Percentiles rank a stretch among this genome's conserved stretches.
Conservation (phyloP, 2,329 filamentous ascomycete genomes). For the Dothistroma septosporum region DNA sequence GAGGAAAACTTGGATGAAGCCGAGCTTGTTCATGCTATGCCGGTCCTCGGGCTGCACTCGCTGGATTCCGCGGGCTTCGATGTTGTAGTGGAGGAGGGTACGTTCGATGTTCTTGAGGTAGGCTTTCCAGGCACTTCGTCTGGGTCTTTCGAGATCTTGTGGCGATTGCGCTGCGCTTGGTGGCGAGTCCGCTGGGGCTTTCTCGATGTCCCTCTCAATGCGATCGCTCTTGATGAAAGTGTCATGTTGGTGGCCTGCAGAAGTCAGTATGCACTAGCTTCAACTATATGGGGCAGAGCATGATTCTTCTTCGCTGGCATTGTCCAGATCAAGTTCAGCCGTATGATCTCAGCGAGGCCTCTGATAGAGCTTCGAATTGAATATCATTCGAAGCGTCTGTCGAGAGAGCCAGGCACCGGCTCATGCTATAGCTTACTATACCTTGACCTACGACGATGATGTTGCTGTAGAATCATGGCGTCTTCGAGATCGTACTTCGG, state of each 20-base stretch:
- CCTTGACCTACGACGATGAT: conserved; percentile 16
- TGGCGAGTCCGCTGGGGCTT: background rate
- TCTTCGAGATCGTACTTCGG: conserved; percentile 9
- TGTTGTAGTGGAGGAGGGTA: conserved; percentile 48
- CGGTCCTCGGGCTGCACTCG: conserved; percentile 54
- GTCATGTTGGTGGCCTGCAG: conserved; percentile 32
- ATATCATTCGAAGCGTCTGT: background rate
- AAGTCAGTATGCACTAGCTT: conserved; percentile 31
- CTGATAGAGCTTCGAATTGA: background rate
- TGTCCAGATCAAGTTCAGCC: conserved; percentile 54
- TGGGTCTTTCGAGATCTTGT: background rate
- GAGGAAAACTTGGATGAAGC: conserved; percentile 54
- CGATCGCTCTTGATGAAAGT: conserved; percentile 21
- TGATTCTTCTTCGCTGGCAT: conserved; percentile 51
- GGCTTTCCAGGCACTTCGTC: background rate
- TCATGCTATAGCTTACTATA: conserved; percentile 33
- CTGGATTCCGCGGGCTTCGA: conserved; percentile 59
- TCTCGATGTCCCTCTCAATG: conserved; percentile 12
- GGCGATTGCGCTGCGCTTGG: background rate
- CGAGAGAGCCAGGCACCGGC: conserved; percentile 33
- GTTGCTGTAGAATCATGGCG: conserved; percentile 14
- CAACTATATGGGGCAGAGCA: conserved; percentile 37
- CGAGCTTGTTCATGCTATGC: conserved; percentile 48
- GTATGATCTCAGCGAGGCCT: conserved; percentile 48
- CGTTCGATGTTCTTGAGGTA: conserved; percentile 35